phyloP scores from a whole-genome alignment of 345 rosid genomes.

The Brassica napus region DNA sequence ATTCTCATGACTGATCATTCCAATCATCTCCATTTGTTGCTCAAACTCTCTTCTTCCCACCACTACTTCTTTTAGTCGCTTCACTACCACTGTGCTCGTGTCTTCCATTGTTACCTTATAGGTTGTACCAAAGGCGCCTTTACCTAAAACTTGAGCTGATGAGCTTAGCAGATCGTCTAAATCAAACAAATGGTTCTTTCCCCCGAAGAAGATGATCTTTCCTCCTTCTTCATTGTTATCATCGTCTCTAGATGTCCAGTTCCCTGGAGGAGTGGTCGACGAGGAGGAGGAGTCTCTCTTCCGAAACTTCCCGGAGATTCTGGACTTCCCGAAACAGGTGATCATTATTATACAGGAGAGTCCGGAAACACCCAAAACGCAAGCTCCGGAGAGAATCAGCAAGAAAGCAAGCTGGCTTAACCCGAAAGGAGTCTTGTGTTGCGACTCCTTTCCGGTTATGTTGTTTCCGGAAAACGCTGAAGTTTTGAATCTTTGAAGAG shows the following conservation, averaged over 20 bases:
- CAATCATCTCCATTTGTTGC: slow-evolving; percentile 88
- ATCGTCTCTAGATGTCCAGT: slow-evolving; percentile 64
- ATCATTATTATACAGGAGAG: slow-evolving; percentile 49
- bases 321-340: slow-evolving; percentile 43
- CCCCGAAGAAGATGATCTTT: slow-evolving; percentile 74
- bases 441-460: slow-evolving; percentile 5
- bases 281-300: slow-evolving; percentile 62
- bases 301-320: slow-evolving; percentile 42
- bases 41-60: slow-evolving; percentile 87
- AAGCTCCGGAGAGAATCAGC: slow-evolving; percentile 54
- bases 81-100: slow-evolving; percentile 69
- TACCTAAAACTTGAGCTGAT: slow-evolving; percentile 87
- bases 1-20: slow-evolving; percentile 71
- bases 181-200: slow-evolving; percentile 72
- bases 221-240: slow-evolving; percentile 61
- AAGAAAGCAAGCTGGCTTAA: slow-evolving; percentile 56
- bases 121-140: slow-evolving; percentile 76
- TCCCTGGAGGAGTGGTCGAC: too few species aligned
- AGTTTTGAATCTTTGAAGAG: slow-evolving; percentile 59
- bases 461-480: slow-evolving; percentile 72
- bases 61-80: slow-evolving; percentile 80
- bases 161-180: slow-evolving; percentile 93
- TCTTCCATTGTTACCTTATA: slow-evolving; percentile 63
- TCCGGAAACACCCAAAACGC: slow-evolving; percentile 51
- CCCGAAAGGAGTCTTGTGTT: slow-evolving; percentile 29